Evolutionary conservation across 352 stramenopile species (phyloP).

Genomic region (Phytophthora pinifolia): DNA sequence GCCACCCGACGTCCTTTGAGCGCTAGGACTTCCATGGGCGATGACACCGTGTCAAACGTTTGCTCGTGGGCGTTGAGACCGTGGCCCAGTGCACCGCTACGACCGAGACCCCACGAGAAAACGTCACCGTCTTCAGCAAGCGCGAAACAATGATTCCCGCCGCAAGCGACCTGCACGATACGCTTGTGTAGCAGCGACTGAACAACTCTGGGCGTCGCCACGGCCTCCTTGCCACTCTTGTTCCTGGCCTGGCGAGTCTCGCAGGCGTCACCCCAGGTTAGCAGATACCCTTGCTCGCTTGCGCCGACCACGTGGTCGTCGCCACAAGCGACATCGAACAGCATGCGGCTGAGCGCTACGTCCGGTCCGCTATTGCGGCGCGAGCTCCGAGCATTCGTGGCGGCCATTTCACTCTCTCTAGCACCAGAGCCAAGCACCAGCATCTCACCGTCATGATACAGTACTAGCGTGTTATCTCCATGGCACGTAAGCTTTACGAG

Average conservation of each 20-base stretch:
- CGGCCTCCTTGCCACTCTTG: slow-evolving; percentile 4
- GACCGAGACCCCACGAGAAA: slow-evolving; percentile 65
- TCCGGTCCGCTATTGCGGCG: slow-evolving; percentile 20
- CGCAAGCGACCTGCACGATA: slow-evolving; percentile 62
- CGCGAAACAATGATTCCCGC: slow-evolving; percentile 56
- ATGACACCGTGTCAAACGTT: slow-evolving; percentile 33
- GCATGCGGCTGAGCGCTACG: slow-evolving; percentile 50
- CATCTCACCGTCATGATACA: slow-evolving; percentile 49
- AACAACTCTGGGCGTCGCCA: slow-evolving; percentile 27
- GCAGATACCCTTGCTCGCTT: slow-evolving; percentile 73
- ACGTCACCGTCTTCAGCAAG: slow-evolving; percentile 64
- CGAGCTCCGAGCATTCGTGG: slow-evolving; percentile 6
- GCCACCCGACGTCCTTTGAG: slow-evolving; percentile 42
- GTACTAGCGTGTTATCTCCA: slow-evolving; percentile 41
- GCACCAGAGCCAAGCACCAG: slow-evolving; percentile 28
- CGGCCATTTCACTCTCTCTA: slow-evolving; percentile 1
- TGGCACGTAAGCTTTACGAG: slow-evolving; percentile 45
- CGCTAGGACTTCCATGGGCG: slow-evolving; percentile 54
- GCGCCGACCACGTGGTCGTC: slow-evolving; percentile 57
- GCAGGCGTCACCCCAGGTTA: slow-evolving; percentile 69
- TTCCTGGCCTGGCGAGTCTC: slow-evolving; percentile 40
- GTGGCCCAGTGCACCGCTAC: slow-evolving; percentile 57
- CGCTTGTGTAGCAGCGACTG: slow-evolving; percentile 59
- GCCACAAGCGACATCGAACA: slow-evolving; percentile 61
- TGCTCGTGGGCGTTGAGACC: slow-evolving; percentile 36